Base-by-base conservation (phyloP, 2,329 filamentous ascomycete species). In the Colletotrichum agaves region DNA sequence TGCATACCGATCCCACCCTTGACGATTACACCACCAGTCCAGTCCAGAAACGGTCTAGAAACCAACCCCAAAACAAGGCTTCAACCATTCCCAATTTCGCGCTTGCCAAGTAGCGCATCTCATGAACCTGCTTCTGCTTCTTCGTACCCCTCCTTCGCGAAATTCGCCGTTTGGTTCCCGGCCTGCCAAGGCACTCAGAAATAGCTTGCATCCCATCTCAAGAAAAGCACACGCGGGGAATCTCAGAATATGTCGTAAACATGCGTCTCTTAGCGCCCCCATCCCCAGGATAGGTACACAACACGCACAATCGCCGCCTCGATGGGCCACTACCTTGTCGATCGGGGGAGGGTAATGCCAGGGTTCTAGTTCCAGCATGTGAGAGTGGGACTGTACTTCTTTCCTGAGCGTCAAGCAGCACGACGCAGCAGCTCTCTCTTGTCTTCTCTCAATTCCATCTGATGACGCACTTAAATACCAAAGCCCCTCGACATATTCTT, bases 261-360 rank as follows among this genome's bases (percentile, higher is more conserved):
- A 39, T 67, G 61, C 64, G 39, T 67, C 56, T 50, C 15, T 23
- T 63, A 67, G 63, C 63, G 50, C 37, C 50, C 35, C 39, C 23
- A 4, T 27, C 5, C 23, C 23, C 23, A 23, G 23, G 23, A 5
- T 27, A 27, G 23, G 23, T 6, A 27, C 57, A n/a, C 44, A 17
- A 55, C 58, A 33, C 58, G 52, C 58, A 49, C 23, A 27, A 19
- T 27, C 47, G 35, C 13, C 35, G 13, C 46, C 41, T 53, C 63
- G 61, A 67, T 67, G 53, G 61, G 61, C 61, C 53, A 64, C 61
- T 53, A 33, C 47, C 64, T 64, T 59, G 64, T 59, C 64, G 64
- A 67, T 67, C 64, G 64, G 53, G 64, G 53, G 64, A 55, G 60
- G 60, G 39, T 53, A 23, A 37, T 15, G 23, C 10, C 27, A 27